phyloP scores from a whole-genome alignment of 169 alveolate species.

The Cyclospora cayetanensis region DNA sequence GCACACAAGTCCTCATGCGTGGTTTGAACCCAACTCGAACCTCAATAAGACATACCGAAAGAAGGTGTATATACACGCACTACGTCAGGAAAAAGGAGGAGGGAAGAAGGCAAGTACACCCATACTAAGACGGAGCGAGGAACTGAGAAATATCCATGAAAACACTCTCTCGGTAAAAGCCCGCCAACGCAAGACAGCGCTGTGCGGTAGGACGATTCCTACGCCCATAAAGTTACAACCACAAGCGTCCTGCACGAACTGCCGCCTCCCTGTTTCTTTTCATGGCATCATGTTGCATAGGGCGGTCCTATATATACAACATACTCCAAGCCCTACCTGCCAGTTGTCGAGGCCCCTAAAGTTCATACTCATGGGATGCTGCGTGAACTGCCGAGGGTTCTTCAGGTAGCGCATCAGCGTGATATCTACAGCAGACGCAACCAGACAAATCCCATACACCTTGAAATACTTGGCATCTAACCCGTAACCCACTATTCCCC shows the following conservation, averaged over 20 bases:
- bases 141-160: not conserved
- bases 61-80: not conserved
- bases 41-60: not conserved
- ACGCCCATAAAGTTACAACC: not conserved
- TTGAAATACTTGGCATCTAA: too few relatives aligned
- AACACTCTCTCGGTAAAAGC: not conserved
- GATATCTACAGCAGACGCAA: not conserved
- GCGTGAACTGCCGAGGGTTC: constrained; percentile 64
- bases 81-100: not conserved
- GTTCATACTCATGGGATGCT: constrained; percentile 54
- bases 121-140: not conserved
- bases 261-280: too few relatives aligned
- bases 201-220: not conserved
- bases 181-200: not conserved
- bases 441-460: too few relatives aligned
- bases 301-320: not conserved
- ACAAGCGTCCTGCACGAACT: too few relatives aligned
- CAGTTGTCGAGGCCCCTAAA: constrained; percentile 49
- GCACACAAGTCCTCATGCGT: not conserved
- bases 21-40: not conserved
- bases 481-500: too few relatives aligned
- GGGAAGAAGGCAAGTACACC: not conserved
- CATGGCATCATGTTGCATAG: not conserved
- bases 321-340: not conserved
- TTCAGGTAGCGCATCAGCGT: constrained; percentile 61